Percentiles rank a stretch among this genome's conserved stretches.
phyloP scores from a whole-genome alignment of 2,329 filamentous ascomycete species.

The Calonectria pteridis region DNA sequence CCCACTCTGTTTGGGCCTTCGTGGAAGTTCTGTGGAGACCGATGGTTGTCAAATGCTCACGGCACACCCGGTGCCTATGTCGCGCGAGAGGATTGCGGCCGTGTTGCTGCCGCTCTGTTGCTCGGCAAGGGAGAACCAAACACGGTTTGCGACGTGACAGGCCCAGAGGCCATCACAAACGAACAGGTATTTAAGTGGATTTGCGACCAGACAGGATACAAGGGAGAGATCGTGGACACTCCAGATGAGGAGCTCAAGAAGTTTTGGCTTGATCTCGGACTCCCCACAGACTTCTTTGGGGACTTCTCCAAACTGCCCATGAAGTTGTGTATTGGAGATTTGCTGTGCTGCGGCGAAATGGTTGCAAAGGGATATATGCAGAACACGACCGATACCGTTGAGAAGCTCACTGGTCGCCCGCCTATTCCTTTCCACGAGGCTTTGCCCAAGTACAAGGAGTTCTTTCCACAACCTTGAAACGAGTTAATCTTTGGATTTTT shows the following conservation, averaged over 20 bases:
- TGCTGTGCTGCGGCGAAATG: conserved; percentile 43
- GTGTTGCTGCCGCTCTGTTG: conserved; percentile 34
- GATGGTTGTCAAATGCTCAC: conserved; percentile 39
- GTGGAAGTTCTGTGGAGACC: conserved; percentile 40
- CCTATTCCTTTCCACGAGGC: conserved; percentile 35
- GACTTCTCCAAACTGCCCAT: conserved; percentile 42
- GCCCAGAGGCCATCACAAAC: conserved; percentile 36
- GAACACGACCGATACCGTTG: conserved; percentile 37
- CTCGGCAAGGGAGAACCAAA: conserved; percentile 38
- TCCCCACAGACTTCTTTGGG: conserved; percentile 38
- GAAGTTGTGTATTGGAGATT: conserved; percentile 41
- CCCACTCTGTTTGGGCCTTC: conserved; percentile 38
- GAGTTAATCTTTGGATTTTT: neutral
- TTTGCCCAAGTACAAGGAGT: conserved; percentile 37
- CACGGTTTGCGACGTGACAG: conserved; percentile 39
- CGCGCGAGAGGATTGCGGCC: conserved; percentile 38
- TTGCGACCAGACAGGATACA: conserved; percentile 34
- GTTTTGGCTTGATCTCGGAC: conserved; percentile 38
- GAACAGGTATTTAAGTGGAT: conserved; percentile 41
- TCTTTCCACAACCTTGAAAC: conserved; percentile 32
- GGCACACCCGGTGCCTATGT: conserved; percentile 39
- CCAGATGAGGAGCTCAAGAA: conserved; percentile 40
- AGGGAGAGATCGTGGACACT: conserved; percentile 37
- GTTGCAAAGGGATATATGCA: conserved; percentile 35
- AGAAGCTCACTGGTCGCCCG: conserved; percentile 39